A percentile compares a stretch with the other conserved stretches of the same genome.
Conservation (phyloP, 495 filamentous ascomycete genomes). For the Mycothermus thermophilus region DNA sequence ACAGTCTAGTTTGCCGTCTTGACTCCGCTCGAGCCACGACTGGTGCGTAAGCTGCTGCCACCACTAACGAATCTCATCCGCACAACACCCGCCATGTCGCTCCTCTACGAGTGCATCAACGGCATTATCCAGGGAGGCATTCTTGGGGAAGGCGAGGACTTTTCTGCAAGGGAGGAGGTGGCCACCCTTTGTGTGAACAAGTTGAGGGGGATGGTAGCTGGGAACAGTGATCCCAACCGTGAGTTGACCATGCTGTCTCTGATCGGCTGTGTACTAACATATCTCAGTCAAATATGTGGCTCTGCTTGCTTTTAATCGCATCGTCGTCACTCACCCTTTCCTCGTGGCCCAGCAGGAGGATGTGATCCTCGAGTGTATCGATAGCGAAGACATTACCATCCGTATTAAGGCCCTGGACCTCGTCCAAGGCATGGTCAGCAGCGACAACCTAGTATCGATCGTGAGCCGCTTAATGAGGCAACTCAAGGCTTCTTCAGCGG, state of each 20-base stretch:
- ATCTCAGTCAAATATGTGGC: conserved; percentile 86
- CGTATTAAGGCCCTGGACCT: conserved; percentile 84
- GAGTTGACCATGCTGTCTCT: conserved; percentile 19
- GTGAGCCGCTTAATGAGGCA: conserved; percentile 79
- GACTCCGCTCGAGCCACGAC: conserved; percentile 79
- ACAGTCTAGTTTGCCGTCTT: conserved; percentile 71
- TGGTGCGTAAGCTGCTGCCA: conserved; percentile 87
- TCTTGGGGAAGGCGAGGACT: conserved; percentile 60
- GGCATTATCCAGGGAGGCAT: conserved; percentile 96
- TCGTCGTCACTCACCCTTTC: conserved; percentile 75
- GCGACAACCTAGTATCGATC: conserved; percentile 66
- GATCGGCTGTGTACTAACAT: background rate
- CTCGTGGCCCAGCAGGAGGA: conserved; percentile 85
- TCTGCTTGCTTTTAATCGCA: conserved; percentile 82
- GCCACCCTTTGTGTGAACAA: conserved; percentile 88
- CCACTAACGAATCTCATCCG: conserved; percentile 85
- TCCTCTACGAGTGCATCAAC: conserved; percentile 96
- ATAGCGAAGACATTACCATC: conserved; percentile 93
- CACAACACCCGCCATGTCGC: conserved; percentile 89
- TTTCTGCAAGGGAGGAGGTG: conserved; percentile 75
- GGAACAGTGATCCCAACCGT: conserved; percentile 88
- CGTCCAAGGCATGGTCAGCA: conserved; percentile 78
- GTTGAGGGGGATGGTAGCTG: conserved; percentile 80
- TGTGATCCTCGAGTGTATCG: conserved; percentile 89
- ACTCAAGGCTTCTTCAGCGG: conserved; percentile 43